Percentiles rank a stretch among this genome's conserved stretches.
phyloP scores from a whole-genome alignment of 2,329 filamentous ascomycete genomes.

The Fulvia fulva region DNA sequence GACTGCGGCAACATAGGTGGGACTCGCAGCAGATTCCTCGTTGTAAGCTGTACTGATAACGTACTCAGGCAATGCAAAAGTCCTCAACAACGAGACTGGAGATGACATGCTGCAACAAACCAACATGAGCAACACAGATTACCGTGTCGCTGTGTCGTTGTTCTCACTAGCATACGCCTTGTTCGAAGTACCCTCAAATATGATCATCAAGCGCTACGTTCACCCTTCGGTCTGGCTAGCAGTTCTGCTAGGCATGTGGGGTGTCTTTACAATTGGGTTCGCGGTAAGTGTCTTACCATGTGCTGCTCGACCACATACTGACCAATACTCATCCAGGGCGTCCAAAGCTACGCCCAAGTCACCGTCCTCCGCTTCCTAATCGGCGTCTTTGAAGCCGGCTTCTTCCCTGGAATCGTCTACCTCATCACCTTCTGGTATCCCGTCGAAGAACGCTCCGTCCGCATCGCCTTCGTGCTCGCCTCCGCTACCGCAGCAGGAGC shows the following conservation, averaged over 20 bases:
- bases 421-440: slow-evolving; percentile 51
- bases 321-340: slow-evolving; percentile 13
- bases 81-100: slow-evolving; percentile 57
- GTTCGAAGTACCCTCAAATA: slow-evolving; percentile 36
- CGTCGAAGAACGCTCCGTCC: slow-evolving; percentile 53
- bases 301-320: too few relatives aligned
- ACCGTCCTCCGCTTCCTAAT: slow-evolving; percentile 35
- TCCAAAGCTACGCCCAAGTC: slow-evolving; percentile 34
- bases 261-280: slow-evolving; percentile 37
- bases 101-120: slow-evolving; percentile 62
- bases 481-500: slow-evolving; percentile 54
- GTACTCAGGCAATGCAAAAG: slow-evolving; percentile 45
- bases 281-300: slow-evolving; percentile 9
- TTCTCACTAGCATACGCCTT: slow-evolving; percentile 32
- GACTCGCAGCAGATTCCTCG: too few relatives aligned
- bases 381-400: slow-evolving; percentile 40
- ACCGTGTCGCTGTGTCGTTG: slow-evolving; percentile 43
- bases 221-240: slow-evolving; percentile 39
- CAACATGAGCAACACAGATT: slow-evolving; percentile 58
- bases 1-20: slow-evolving; percentile 36
- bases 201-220: slow-evolving; percentile 38
- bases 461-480: slow-evolving; percentile 53
- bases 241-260: slow-evolving; percentile 38
- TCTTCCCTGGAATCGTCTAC: slow-evolving; percentile 32
- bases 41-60: too few relatives aligned